Evolutionary conservation across 1,139 yeast genomes (phyloP).

Genomic region (Debaryomyces fabryi): DNA sequence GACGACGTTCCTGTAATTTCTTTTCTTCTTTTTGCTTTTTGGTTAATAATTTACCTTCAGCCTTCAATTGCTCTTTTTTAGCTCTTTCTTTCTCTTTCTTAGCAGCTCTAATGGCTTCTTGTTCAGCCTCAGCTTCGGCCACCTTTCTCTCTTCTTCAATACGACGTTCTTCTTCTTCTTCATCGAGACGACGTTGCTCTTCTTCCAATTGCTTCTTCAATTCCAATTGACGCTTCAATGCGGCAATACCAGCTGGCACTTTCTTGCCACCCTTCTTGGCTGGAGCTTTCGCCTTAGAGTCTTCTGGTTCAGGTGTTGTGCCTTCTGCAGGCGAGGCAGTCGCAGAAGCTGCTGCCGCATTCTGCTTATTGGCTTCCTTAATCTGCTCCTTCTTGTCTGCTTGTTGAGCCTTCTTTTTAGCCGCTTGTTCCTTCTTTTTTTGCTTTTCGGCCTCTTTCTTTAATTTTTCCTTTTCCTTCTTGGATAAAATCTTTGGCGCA

Average conservation of each 20-base stretch:
- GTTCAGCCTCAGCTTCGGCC: constrained; percentile 64
- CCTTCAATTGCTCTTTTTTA: constrained; percentile 78
- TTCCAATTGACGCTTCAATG: constrained; percentile 82
- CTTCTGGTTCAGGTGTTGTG: constrained; percentile 40
- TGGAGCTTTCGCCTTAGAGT: constrained; percentile 32
- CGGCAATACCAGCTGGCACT: constrained; percentile 80
- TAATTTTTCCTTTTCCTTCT: constrained; percentile 96
- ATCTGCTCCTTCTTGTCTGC: constrained; percentile 68
- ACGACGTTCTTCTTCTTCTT: constrained; percentile 66
- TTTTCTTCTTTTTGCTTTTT: constrained; percentile 96
- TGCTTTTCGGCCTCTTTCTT: constrained; percentile 97
- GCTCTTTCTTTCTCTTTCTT: constrained; percentile 85
- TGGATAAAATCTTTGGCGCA: constrained; percentile 79
- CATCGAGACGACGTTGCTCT: constrained; percentile 63
- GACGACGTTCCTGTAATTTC: constrained; percentile 83
- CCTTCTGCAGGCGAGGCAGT: constrained; percentile 32
- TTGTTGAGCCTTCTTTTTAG: constrained; percentile 70
- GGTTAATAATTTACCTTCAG: constrained; percentile 88
- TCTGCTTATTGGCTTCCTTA: constrained; percentile 62
- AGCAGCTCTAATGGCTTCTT: constrained; percentile 71
- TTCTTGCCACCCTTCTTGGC: constrained; percentile 65
- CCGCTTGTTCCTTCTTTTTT: constrained; percentile 88
- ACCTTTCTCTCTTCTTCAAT: constrained; percentile 63
- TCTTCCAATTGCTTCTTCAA: constrained; percentile 83
- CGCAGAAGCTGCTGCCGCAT: constrained; percentile 50